Percentiles rank a stretch among this genome's conserved stretches.
phyloP scores from a whole-genome alignment of 108 stramenopile species.

The Nitzschia palea region DNA sequence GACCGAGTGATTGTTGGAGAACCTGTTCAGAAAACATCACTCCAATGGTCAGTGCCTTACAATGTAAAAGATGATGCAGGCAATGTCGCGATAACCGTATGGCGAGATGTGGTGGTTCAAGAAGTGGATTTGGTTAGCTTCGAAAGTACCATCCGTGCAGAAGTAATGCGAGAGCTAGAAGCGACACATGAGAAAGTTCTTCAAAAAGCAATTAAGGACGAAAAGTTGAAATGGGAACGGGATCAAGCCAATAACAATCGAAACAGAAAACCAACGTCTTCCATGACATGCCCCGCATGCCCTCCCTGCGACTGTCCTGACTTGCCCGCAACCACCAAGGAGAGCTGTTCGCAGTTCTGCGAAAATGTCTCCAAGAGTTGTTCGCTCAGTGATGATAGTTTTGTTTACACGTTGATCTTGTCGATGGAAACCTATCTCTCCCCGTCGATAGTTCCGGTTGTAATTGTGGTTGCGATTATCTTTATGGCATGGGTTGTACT shows the following conservation, averaged over 20 bases:
- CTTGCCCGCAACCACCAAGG: background rate
- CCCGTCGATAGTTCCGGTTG: conserved; percentile 5
- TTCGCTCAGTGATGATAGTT: conserved; percentile 22
- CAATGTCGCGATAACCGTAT: conserved; percentile 76
- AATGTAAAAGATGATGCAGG: conserved; percentile 85
- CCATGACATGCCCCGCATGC: conserved; percentile 29
- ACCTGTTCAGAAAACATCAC: conserved; percentile 56
- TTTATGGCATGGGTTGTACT: conserved; percentile 3
- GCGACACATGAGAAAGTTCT: conserved; percentile 45
- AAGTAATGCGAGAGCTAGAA: conserved; percentile 37
- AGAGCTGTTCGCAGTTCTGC: conserved; percentile 19
- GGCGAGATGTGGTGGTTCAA: conserved; percentile 76
- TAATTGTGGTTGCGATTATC: background rate
- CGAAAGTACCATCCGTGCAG: conserved; percentile 52
- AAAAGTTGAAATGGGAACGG: conserved; percentile 41
- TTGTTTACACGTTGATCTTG: conserved; percentile 17
- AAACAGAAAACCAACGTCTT: background rate
- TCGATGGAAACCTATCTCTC: conserved; percentile 26
- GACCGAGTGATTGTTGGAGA: conserved; percentile 68
- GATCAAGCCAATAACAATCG: conserved; percentile 20
- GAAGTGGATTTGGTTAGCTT: conserved; percentile 73
- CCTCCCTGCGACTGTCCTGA: conserved; percentile 32
- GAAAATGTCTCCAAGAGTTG: conserved; percentile 22
- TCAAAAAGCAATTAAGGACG: conserved; percentile 48
- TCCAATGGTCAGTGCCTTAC: conserved; percentile 85